These are phyloP conservation scores for Prillingera fragicola DNA, from an alignment of 1,284 basidiomycete species.

Conservation along the genomic window DNA sequence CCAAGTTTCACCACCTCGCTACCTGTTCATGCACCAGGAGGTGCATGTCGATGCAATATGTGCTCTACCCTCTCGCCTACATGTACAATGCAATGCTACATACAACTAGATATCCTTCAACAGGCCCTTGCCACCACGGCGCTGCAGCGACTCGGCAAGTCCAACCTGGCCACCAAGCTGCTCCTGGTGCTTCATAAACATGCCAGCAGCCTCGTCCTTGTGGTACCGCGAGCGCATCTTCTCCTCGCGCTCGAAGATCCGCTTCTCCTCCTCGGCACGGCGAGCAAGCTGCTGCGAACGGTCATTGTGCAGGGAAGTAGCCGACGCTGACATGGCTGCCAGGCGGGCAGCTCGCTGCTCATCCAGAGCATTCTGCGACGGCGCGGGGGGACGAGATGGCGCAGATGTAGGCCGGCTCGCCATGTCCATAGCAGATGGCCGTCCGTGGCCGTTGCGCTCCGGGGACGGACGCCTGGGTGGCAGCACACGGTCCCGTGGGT, in stretches of 20 bases:
- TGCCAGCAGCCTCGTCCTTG: constrained; percentile 39
- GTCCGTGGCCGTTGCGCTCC: constrained; percentile 13
- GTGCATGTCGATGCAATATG: neutral
- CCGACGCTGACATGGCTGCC: constrained; percentile 76
- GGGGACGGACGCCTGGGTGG: constrained; percentile 21
- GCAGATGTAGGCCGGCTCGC: constrained; percentile 25
- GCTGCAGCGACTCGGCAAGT: constrained; percentile 38
- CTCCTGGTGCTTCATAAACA: constrained; percentile 44
- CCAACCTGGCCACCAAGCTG: constrained; percentile 31
- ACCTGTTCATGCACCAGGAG: neutral
- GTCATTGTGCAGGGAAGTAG: constrained; percentile 52
- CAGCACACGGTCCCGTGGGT: neutral
- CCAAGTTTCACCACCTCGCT: neutral
- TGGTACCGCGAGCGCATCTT: constrained; percentile 35
- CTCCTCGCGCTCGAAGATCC: constrained; percentile 31
- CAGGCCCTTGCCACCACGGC: constrained; percentile 44
- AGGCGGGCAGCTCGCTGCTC: constrained; percentile 72
- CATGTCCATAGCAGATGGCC: constrained; percentile 28
- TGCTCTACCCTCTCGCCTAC: neutral
- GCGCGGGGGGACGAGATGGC: constrained; percentile 10
- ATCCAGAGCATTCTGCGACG: constrained; percentile 30
- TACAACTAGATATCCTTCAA: constrained; percentile 34
- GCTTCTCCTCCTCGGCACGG: constrained; percentile 33
- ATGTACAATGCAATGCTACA: constrained; percentile 1
- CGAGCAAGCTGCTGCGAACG: constrained; percentile 33